These are phyloP conservation scores for Nannizziopsis barbatae DNA, from an alignment of 2,329 filamentous ascomycete genomes.

Conservation along the genomic window DNA sequence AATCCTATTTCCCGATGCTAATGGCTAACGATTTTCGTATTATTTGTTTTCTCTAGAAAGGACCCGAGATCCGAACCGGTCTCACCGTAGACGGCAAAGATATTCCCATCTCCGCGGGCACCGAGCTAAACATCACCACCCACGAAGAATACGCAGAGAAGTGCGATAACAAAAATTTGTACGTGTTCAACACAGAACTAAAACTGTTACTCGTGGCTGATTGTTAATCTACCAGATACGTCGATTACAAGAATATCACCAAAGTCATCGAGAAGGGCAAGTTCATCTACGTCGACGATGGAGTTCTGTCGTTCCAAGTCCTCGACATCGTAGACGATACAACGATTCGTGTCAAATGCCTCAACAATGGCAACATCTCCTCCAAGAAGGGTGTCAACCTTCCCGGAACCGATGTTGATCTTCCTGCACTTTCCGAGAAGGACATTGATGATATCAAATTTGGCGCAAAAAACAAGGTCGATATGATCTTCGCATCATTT, in stretches of 20 bases:
- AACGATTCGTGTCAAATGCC: constrained; percentile 72
- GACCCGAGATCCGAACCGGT: constrained; percentile 77
- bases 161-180: constrained; percentile 91
- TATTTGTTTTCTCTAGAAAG: constrained; percentile 42
- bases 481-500: constrained; percentile 98
- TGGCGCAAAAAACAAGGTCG: constrained; percentile 95
- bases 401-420: constrained; percentile 95
- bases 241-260: constrained; percentile 99
- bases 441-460: constrained; percentile 89
- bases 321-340: constrained; percentile 76
- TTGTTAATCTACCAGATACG: constrained; percentile 50
- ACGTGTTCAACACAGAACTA: constrained; percentile 29
- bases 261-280: constrained; percentile 88
- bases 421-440: constrained; percentile 94
- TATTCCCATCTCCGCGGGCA: constrained; percentile 70
- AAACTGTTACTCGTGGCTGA: background rate
- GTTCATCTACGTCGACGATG: constrained; percentile 96
- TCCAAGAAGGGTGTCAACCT: constrained; percentile 99
- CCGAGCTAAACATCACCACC: constrained; percentile 89
- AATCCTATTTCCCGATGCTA: constrained; percentile 23
- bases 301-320: constrained; percentile 93
- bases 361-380: constrained; percentile 98
- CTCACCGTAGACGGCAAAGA: constrained; percentile 61
- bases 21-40: background rate
- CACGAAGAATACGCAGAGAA: constrained; percentile 80